phyloP scores from a whole-genome alignment of 2,329 filamentous ascomycete species.

The Nannizziopsis arthrosporioides region DNA sequence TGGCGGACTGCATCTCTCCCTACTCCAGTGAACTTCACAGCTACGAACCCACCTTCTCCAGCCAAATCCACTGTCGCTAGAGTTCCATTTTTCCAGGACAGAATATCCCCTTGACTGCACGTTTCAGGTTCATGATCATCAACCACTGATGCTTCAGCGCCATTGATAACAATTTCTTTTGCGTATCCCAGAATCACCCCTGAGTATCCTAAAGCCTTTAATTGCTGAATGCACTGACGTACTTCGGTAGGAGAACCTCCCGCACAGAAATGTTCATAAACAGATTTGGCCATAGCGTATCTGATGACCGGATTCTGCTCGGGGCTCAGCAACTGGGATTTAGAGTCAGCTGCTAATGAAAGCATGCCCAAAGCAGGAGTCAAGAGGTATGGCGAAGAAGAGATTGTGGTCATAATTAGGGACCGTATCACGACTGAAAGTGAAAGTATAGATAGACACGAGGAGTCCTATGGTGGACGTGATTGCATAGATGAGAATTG shows the following conservation, averaged over 20 bases:
- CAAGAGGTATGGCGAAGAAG: conserved; percentile 39
- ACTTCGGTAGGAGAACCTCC: conserved; percentile 64
- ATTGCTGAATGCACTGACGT: conserved; percentile 47
- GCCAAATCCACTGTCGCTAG: conserved; percentile 51
- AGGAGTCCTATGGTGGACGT: not conserved
- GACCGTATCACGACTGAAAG: conserved; percentile 15
- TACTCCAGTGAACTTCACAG: conserved; percentile 69
- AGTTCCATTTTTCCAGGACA: conserved; percentile 61
- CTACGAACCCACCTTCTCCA: conserved; percentile 48
- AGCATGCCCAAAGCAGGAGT: conserved; percentile 58
- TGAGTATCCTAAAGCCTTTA: conserved; percentile 65
- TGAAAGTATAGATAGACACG: conserved; percentile 15
- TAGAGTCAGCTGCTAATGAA: conserved; percentile 56
- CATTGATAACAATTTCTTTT: conserved; percentile 61
- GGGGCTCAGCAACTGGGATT: conserved; percentile 55
- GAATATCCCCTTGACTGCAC: conserved; percentile 17
- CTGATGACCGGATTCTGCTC: conserved; percentile 63
- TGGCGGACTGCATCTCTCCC: conserved; percentile 61
- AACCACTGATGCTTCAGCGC: conserved; percentile 27
- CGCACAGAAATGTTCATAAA: conserved; percentile 85
- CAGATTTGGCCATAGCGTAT: conserved; percentile 62
- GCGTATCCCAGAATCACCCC: conserved; percentile 81
- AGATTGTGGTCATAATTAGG: conserved; percentile 15
- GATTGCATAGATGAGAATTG: conserved; percentile 8
- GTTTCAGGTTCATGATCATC: not conserved